Evolutionary conservation across 768 basidiomycete genomes (phyloP).

Genomic region (Nidularia pulvinata): DNA sequence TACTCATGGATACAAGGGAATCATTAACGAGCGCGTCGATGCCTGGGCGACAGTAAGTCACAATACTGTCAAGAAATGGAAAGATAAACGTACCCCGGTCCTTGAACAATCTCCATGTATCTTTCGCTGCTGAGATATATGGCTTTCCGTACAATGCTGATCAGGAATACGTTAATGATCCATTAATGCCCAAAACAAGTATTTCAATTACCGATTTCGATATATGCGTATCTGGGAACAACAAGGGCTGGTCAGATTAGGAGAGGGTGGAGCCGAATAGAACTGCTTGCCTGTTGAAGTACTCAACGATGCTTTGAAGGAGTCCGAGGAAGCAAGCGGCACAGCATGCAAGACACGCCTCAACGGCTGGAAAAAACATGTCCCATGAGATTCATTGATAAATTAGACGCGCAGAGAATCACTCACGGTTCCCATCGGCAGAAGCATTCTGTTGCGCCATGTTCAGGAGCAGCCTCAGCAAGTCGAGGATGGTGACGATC

Average conservation of each 20-base stretch:
- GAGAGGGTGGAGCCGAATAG: not conserved
- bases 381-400: not conserved
- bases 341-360: conserved; percentile 75
- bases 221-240: conserved; percentile 65
- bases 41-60: conserved; percentile 20
- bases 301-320: conserved; percentile 68
- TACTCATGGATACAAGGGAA: conserved; percentile 77
- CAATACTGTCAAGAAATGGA: conserved; percentile 11
- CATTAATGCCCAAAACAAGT: not conserved
- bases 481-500: conserved; percentile 79
- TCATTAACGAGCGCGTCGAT: conserved; percentile 86
- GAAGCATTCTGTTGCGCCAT: conserved; percentile 58
- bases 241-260: not conserved
- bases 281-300: conserved; percentile 67
- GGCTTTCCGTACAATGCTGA: conserved; percentile 83
- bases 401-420: not conserved
- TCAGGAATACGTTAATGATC: not conserved
- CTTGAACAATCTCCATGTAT: conserved; percentile 78
- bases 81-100: conserved; percentile 52
- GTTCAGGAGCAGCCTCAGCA: conserved; percentile 61
- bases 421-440: conserved; percentile 66
- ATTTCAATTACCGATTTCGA: conserved; percentile 63
- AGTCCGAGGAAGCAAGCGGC: conserved; percentile 78
- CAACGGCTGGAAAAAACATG: conserved; percentile 48
- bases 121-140: conserved; percentile 79